These are phyloP conservation scores for Debaryomycetaceae sp. DNA, from an alignment of 1,139 yeast species.

Conservation along the genomic window DNA sequence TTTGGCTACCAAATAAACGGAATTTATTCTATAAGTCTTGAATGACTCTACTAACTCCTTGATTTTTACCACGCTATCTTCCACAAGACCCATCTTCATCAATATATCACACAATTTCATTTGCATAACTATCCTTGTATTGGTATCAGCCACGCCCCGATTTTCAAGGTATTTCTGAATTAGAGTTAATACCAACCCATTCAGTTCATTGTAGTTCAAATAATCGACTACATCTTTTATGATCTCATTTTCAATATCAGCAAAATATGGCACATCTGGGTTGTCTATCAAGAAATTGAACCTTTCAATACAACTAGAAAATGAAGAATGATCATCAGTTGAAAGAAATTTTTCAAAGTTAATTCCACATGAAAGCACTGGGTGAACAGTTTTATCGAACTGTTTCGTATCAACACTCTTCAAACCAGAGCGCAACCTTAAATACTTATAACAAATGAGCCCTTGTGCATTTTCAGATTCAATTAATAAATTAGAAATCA, in stretches of 20 bases:
- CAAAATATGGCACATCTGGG: not conserved
- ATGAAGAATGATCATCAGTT: not conserved
- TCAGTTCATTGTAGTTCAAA: constrained; percentile 34
- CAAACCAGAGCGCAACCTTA: not conserved
- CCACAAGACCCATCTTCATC: constrained; percentile 8
- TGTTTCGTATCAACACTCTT: no score
- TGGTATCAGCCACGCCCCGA: not conserved
- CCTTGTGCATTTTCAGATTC: not conserved
- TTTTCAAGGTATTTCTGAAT: constrained; percentile 8
- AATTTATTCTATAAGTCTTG: constrained; percentile 7
- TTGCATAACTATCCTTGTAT: constrained; percentile 10
- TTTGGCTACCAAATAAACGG: constrained; percentile 10
- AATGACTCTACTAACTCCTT: constrained; percentile 13
- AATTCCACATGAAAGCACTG: not conserved
- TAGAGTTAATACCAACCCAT: constrained; percentile 22
- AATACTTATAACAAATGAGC: no score
- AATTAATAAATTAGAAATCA: not conserved
- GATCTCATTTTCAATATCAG: constrained; percentile 26
- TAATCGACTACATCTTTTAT: constrained; percentile 28
- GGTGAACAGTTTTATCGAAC: not conserved
- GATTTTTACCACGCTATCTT: constrained; percentile 14
- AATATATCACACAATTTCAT: constrained; percentile 14
- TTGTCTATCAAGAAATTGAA: not conserved
- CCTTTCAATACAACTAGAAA: not conserved
- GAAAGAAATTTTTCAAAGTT: not conserved